Conservation (phyloP, 768 basidiomycete genomes). For the Kwoniella bestiolae region DNA sequence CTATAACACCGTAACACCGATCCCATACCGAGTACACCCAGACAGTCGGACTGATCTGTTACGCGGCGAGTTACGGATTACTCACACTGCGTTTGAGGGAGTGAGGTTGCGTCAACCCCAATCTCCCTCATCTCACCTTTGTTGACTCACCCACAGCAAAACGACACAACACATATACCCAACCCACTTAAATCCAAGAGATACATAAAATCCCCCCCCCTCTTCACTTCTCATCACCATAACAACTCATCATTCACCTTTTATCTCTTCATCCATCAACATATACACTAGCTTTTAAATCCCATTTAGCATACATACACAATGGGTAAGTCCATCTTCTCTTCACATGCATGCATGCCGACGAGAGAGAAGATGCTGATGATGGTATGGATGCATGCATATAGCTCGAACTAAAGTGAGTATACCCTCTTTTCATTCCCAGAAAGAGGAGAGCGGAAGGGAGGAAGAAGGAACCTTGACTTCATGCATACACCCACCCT, state of each 20-base stretch:
- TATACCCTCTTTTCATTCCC: constrained; percentile 10
- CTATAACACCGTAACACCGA: constrained; percentile 12
- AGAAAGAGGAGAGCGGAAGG: constrained; percentile 19
- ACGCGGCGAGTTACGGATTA: background rate
- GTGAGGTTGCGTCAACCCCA: constrained; percentile 13
- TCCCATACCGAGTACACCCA: background rate
- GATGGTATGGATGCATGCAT: constrained; percentile 32
- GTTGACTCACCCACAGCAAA: constrained; percentile 8
- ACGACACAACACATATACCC: constrained; percentile 21
- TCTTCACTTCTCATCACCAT: constrained; percentile 5
- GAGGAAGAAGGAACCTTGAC: background rate
- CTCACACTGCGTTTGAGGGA: too few species aligned
- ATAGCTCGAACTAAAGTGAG: constrained; percentile 52
- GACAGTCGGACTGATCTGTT: background rate
- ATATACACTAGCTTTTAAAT: background rate
- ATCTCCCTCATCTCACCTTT: background rate
- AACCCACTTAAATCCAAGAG: background rate
- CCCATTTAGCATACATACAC: constrained; percentile 14
- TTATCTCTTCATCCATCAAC: constrained; percentile 15
- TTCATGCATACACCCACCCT: constrained; percentile 1
- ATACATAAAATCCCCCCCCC: background rate
- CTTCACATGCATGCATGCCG: constrained; percentile 21
- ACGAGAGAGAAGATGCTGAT: constrained; percentile 1
- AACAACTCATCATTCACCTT: constrained; percentile 6
- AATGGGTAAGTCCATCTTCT: constrained; percentile 40